phyloP scores from a whole-genome alignment of 2,329 filamentous ascomycete genomes.

The Dactylellina leptospora region DNA sequence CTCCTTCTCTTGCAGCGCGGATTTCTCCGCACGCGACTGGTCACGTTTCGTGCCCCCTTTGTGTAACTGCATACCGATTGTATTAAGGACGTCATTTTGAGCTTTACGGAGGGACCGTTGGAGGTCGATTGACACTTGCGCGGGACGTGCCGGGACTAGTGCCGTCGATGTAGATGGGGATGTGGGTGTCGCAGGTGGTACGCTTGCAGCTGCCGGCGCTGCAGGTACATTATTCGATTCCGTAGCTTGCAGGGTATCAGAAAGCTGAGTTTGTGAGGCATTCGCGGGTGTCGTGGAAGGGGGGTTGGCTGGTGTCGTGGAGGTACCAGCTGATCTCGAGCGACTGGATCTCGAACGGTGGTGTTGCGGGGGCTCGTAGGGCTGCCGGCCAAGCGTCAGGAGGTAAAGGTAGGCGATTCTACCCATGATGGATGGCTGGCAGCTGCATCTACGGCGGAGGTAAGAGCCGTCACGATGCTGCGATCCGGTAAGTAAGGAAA shows the following conservation, averaged over 20 bases:
- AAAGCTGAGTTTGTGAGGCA: no score
- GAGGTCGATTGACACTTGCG: slow-evolving; percentile 55
- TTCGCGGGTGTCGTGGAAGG: slow-evolving; percentile 7
- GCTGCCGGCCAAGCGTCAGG: slow-evolving; percentile 46
- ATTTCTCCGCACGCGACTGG: slow-evolving; percentile 33
- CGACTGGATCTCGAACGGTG: not conserved
- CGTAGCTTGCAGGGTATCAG: no score
- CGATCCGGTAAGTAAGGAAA: no score
- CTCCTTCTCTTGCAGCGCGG: slow-evolving; percentile 53
- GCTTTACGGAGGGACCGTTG: slow-evolving; percentile 56
- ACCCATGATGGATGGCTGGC: slow-evolving; percentile 28
- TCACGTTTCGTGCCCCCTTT: slow-evolving; percentile 44
- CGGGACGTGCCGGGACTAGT: slow-evolving; percentile 11
- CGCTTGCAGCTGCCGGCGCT: not conserved
- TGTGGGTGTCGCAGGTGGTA: no score
- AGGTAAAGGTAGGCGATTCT: slow-evolving; percentile 53
- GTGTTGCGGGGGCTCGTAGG: slow-evolving; percentile 47
- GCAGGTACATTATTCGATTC: not conserved
- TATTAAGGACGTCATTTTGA: slow-evolving; percentile 58
- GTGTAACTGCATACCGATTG: slow-evolving; percentile 55
- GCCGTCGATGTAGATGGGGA: slow-evolving; percentile 6
- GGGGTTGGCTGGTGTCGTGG: slow-evolving; percentile 4
- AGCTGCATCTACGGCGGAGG: slow-evolving; percentile 13
- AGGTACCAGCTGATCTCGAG: not conserved
- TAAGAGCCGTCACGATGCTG: not conserved